Evolutionary conservation across 2,329 filamentous ascomycete genomes (phyloP).

Genomic region (Cadophora sp.): DNA sequence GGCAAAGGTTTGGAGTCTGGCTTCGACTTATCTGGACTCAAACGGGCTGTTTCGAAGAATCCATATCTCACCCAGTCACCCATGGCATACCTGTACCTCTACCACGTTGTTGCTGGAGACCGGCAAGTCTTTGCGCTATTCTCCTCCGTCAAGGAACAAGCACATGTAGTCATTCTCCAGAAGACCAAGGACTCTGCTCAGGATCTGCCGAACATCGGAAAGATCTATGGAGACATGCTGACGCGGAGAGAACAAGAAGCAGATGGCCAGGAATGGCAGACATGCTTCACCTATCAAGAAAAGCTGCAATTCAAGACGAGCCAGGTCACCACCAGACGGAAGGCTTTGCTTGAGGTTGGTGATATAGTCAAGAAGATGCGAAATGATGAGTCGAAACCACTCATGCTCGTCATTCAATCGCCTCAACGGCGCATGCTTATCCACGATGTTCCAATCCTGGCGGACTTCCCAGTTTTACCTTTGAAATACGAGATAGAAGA

Average conservation of each 20-base stretch:
- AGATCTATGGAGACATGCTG: slow-evolving; percentile 82
- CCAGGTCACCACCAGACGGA: slow-evolving; percentile 87
- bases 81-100: slow-evolving; percentile 88
- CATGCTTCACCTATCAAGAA: slow-evolving; percentile 86
- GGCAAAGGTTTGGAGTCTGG: slow-evolving; percentile 93
- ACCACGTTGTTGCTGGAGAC: slow-evolving; percentile 90
- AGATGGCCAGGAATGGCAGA: slow-evolving; percentile 75
- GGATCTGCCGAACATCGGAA: slow-evolving; percentile 88
- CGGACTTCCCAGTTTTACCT: slow-evolving; percentile 82
- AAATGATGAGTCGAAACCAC: slow-evolving; percentile 80
- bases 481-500: slow-evolving; percentile 85
- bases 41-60: slow-evolving; percentile 68
- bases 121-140: slow-evolving; percentile 94
- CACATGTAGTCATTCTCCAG: slow-evolving; percentile 88
- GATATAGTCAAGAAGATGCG: slow-evolving; percentile 90
- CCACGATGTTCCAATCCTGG: slow-evolving; percentile 83
- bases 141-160: slow-evolving; percentile 80
- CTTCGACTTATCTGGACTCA: slow-evolving; percentile 83
- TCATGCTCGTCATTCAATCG: slow-evolving; percentile 89
- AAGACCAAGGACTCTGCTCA: slow-evolving; percentile 78
- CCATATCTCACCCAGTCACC: slow-evolving; percentile 78
- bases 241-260: slow-evolving; percentile 69
- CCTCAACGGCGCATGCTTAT: slow-evolving; percentile 81
- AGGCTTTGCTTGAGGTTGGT: slow-evolving; percentile 85
- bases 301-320: slow-evolving; percentile 84